These are phyloP conservation scores for Diddensiella caesifluorescens DNA, from an alignment of 805 yeast species.

Conservation along the genomic window DNA sequence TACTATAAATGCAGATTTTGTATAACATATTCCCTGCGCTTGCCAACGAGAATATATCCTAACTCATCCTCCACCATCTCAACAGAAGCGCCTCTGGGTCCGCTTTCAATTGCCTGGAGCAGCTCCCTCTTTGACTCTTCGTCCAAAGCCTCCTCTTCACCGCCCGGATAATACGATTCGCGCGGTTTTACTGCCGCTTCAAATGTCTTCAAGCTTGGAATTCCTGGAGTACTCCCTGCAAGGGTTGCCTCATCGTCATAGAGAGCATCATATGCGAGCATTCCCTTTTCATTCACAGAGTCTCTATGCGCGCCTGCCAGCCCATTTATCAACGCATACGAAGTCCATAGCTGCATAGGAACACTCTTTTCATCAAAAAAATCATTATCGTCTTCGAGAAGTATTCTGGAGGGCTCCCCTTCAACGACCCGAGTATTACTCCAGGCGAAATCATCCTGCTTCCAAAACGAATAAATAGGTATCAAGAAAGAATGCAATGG, in stretches of 20 bases:
- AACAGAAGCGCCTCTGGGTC: not conserved
- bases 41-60: not conserved
- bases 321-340: constrained; percentile 39
- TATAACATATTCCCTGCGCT: not conserved
- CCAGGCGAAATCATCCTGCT: constrained; percentile 60
- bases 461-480: constrained; percentile 75
- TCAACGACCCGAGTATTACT: constrained; percentile 54
- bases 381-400: constrained; percentile 42
- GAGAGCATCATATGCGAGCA: not conserved
- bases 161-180: not conserved
- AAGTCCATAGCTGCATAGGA: constrained; percentile 51
- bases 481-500: constrained; percentile 93
- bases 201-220: not conserved
- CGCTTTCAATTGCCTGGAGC: not conserved
- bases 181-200: not conserved
- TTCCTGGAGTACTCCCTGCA: not conserved
- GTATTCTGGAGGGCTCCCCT: constrained; percentile 45
- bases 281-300: not conserved
- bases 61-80: constrained; percentile 1
- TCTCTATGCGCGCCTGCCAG: constrained; percentile 31
- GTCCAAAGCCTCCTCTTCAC: not conserved
- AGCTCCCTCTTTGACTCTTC: not conserved
- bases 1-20: not conserved
- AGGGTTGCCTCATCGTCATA: constrained; percentile 1
- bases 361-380: constrained; percentile 47